phyloP scores from a whole-genome alignment of 371 early-diverging fungal genomes.

The Rhizopus sp. region DNA sequence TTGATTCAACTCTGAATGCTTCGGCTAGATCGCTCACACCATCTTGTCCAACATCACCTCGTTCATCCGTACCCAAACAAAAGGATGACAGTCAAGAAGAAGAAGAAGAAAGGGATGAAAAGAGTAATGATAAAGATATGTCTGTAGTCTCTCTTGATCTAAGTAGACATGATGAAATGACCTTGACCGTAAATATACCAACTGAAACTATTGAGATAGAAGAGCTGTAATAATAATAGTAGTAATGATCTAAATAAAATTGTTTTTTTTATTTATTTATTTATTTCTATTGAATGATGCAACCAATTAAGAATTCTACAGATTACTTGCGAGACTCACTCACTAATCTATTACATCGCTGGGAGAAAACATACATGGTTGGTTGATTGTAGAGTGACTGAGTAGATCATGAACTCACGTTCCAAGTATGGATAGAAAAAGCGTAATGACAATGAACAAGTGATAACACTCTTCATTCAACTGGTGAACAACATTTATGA shows the following conservation, averaged over 20 bases:
- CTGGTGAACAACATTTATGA: constrained; percentile 16
- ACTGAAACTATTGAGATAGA: no score
- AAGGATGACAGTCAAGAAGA: neutral
- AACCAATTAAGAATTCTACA: constrained; percentile 12
- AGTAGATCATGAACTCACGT: neutral
- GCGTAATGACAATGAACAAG: constrained; percentile 5
- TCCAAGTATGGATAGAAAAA: constrained; percentile 11
- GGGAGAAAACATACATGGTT: constrained; percentile 20
- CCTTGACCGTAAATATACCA: no score
- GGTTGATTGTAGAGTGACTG: neutral
- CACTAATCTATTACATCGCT: constrained; percentile 7
- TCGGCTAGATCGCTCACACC: constrained; percentile 5
- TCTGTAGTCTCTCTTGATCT: neutral
- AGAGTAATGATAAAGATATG: neutral
- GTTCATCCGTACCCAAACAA: neutral
- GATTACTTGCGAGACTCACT: constrained; percentile 22
- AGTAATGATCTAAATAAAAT: no score
- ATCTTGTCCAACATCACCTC: neutral
- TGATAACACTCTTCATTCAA: constrained; percentile 2
- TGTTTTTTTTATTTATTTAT: no score
- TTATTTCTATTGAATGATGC: neutral
- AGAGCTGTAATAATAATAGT: no score
- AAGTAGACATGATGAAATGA: no score
- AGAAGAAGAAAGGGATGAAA: neutral
- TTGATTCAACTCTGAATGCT: constrained; percentile 20